Base-by-base conservation (phyloP, 73 alveolate species). In the Stentor coeruleus region DNA sequence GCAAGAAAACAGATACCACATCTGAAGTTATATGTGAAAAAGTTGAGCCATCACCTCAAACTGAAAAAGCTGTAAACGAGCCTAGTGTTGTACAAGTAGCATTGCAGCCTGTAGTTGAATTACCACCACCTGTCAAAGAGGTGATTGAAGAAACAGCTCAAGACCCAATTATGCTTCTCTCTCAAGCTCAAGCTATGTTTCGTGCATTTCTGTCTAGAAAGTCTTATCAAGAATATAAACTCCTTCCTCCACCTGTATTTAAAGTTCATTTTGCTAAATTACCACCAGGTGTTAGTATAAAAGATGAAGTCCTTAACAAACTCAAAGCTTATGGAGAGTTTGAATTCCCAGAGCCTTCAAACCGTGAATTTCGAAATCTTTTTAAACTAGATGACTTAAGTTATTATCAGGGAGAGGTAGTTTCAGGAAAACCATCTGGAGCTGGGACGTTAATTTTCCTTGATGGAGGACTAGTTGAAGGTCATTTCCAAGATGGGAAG, bases 1-100 rank as follows among this genome's bases (percentile, higher is more conserved):
- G 66, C 66, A 49, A 49, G 66, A 49, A 49, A 49, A 49, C 66
- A 49, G 66, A 49, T 20, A 49, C 66, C 28, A 49, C 66, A 6
- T 6, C 66, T 6, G 66, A 49, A 20, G 28, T 49, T 49, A 20
- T 49, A 6, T 11, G 20, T 20, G 66, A 49, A 6, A 49, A 49
- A 49, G 28, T 11, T 11, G 66, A 49, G 20, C 28, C 66, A 11
- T n/a, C n/a, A n/a, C n/a, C n/a, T n/a, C n/a, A n/a, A n/a, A n/a
- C n/a, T n/a, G n/a, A n/a, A n/a, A n/a, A n/a, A n/a, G 6, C 66
- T 11, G n/a, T n/a, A n/a, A n/a, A n/a, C n/a, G 66, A 49, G 66
- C 66, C 66, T 11, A 20, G 20, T 11, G 66, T 49, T 49, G 66
- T 49, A 6, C 28, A 6, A 11, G 20, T 20, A 11, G 20, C 6